Evolutionary conservation across 1,139 yeast species (phyloP).

Genomic region (Candida neerlandica): DNA sequence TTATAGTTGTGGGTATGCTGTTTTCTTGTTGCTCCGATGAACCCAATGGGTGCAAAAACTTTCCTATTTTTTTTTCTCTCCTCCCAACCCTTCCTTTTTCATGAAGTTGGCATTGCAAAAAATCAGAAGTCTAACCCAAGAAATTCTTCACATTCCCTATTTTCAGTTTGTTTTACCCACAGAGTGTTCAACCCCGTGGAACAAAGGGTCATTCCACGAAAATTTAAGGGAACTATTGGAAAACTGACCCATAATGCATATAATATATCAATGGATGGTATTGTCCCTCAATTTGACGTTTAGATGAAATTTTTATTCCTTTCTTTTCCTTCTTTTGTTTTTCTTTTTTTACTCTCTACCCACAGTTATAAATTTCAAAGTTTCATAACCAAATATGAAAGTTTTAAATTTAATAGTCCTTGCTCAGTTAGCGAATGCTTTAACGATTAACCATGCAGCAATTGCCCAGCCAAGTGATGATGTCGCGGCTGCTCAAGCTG

Average conservation of each 20-base stretch:
- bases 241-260: neutral
- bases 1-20: neutral
- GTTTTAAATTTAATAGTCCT: constrained; percentile 10
- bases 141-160: neutral
- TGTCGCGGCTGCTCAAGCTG: constrained; percentile 8
- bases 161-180: neutral
- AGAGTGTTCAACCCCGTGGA: neutral
- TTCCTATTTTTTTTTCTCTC: neutral
- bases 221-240: constrained; percentile 3
- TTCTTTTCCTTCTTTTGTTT: neutral
- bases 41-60: constrained; percentile 7
- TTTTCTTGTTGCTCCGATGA: neutral
- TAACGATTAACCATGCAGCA: constrained; percentile 11
- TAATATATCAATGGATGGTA: neutral
- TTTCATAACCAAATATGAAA: constrained; percentile 6
- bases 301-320: neutral
- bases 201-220: neutral
- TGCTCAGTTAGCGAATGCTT: constrained; percentile 10
- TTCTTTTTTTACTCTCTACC: neutral
- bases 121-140: constrained; percentile 1
- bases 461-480: constrained; percentile 7
- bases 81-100: neutral
- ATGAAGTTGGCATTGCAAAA: constrained; percentile 6
- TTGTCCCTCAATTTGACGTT: neutral
- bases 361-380: neutral